These are phyloP conservation scores for Triadica sebifera DNA, from an alignment of 345 rosid species.

Conservation along the genomic window DNA sequence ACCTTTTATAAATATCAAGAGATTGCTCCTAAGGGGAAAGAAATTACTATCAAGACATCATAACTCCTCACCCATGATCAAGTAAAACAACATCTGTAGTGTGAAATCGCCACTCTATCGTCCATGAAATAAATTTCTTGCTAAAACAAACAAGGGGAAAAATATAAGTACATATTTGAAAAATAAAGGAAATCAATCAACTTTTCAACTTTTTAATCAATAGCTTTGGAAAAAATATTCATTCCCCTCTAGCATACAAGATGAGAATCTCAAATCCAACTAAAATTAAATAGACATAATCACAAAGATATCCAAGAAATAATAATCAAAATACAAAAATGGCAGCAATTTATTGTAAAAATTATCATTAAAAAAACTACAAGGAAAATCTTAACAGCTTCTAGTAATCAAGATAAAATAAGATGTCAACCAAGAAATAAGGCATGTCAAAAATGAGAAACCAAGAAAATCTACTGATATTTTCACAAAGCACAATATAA, in stretches of 20 bases:
- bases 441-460: neutral
- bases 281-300: neutral
- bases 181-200: neutral
- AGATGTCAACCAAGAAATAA: neutral
- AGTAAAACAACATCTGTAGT: constrained; percentile 55
- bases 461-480: constrained; percentile 2
- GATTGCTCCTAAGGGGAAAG: neutral
- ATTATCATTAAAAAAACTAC: neutral
- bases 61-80: constrained; percentile 61
- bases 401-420: too few species aligned
- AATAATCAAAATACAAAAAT: neutral
- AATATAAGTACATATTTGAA: neutral
- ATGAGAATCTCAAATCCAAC: neutral
- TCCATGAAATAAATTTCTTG: constrained; percentile 71
- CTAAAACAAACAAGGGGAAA: constrained; percentile 33
- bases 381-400: neutral
- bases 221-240: neutral
- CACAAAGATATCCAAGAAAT: neutral
- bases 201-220: neutral
- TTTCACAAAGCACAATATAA: neutral
- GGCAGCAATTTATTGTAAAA: neutral
- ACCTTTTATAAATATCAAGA: neutral
- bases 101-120: constrained; percentile 89
- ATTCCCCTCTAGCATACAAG: neutral
- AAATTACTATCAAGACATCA: neutral